Conservation (phyloP, 805 yeast genomes). For the Ogataea sp. region DNA sequence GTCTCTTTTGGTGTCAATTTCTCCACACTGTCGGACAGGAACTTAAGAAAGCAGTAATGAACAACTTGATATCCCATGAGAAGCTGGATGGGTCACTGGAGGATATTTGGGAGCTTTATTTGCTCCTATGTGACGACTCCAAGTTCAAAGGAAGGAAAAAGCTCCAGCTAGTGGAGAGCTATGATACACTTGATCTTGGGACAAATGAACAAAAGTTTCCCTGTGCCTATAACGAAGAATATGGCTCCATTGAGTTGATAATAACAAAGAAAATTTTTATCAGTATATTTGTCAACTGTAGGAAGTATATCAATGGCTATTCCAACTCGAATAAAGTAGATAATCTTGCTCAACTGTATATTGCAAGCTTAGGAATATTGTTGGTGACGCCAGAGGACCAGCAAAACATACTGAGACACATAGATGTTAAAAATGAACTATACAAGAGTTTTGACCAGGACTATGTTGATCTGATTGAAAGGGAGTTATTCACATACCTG, state of each 20-base stretch:
- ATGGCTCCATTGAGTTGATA: constrained; percentile 8
- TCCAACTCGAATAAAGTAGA: no score
- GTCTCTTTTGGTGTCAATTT: no score
- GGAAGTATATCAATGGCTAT: constrained; percentile 3
- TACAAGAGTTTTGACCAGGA: neutral
- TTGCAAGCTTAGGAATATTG: constrained; percentile 15
- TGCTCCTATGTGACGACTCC: neutral
- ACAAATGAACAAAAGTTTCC: neutral
- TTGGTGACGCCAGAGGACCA: constrained; percentile 22
- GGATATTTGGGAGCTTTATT: neutral
- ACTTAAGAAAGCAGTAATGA: no score
- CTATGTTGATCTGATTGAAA: neutral
- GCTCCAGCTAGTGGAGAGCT: neutral
- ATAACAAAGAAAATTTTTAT: constrained; percentile 7
- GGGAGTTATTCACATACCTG: constrained; percentile 2
- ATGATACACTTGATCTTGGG: neutral
- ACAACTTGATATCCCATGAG: neutral
- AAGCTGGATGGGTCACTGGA: neutral
- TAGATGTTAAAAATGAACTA: neutral
- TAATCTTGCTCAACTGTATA: neutral
- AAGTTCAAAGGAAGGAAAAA: neutral
- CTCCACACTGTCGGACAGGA: no score
- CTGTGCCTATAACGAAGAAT: neutral
- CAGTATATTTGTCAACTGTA: constrained; percentile 13
- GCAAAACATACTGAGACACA: constrained; percentile 11